Evolutionary conservation across 2,329 filamentous ascomycete species (phyloP).

Genomic region (Ophiostoma montium): DNA sequence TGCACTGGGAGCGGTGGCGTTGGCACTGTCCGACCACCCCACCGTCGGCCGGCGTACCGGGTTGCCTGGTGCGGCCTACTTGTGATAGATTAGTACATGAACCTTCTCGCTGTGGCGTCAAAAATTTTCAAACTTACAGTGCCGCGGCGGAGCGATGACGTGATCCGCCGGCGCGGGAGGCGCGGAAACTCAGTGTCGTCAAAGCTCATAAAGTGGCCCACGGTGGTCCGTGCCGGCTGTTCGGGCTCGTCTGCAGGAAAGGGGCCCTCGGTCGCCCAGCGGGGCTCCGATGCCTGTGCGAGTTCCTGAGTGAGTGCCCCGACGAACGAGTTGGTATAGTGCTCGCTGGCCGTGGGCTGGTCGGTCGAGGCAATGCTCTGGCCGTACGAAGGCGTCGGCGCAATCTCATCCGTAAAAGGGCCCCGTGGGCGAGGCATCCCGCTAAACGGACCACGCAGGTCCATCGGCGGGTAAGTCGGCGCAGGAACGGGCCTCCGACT

Average conservation of each 20-base stretch:
- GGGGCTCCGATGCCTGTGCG: not conserved
- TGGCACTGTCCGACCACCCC: conserved; percentile 6
- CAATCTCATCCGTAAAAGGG: not conserved
- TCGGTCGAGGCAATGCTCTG: not conserved
- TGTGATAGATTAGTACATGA: not conserved
- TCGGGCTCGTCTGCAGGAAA: not conserved
- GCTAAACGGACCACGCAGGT: not conserved
- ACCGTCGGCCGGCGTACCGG: conserved; percentile 2
- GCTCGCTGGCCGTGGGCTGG: not conserved
- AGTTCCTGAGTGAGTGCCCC: not conserved
- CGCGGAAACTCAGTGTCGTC: not conserved
- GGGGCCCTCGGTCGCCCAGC: not conserved
- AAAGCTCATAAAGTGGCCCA: not conserved
- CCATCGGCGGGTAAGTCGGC: not conserved
- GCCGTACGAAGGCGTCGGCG: not conserved
- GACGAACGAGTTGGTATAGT: not conserved
- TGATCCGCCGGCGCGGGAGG: not conserved
- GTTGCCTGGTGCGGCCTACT: not conserved
- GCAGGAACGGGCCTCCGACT: not conserved
- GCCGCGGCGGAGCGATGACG: conserved; percentile 6
- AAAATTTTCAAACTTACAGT: conserved; percentile 2
- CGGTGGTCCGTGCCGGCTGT: not conserved
- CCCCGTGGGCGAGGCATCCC: not conserved
- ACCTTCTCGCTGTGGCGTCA: not conserved
- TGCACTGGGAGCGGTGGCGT: not conserved